Evolutionary conservation across 2,329 filamentous ascomycete species (phyloP), one percentile per base, ranked within the genome.

Genomic region (Alternaria alternata): DNA sequence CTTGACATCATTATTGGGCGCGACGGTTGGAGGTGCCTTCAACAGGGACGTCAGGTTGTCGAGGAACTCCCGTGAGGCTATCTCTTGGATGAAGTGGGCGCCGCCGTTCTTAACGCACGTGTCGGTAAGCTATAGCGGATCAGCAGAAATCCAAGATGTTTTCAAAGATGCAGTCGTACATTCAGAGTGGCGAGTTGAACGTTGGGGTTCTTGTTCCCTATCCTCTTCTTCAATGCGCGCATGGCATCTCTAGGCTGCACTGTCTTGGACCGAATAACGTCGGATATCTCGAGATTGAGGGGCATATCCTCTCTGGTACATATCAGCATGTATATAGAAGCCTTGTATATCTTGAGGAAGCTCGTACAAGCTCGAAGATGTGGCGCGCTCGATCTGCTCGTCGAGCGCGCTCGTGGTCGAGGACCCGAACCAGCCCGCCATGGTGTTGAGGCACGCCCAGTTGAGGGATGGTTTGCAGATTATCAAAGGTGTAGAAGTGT

Each of bases 71-170:
- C 94, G 89, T 18, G 94, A 97, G 41, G 95, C 94, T 70, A 99
- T 95, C 82, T 99, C 95, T 67, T 89, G 86, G 51, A 99, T 89
- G 79, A 99, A 99, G 80, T 99, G 95, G 39, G 91, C 87, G 69
- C 95, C 95, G 61, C 95, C 95, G 83, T 99, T 99, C 83, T 99
- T 99, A 63, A 98, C 93, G 77, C 95, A 99, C 1, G 95, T 98
- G 82, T 99, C 95, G 67, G 94, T 97, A 73, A 99, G 90, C 93
- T 90, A 69, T 36, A 9, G 14, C 14, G 54, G 8, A 24, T 72
- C 54, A 70, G 70, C 53, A 30, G 18, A 49, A n/a, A 28, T 2
- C 8, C 20, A 24, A n/a, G 26, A 18, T 41, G 4, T 51, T 7
- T 2, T 14, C 11, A 32, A 44, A 32, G 36, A 42, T 3, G 3